Evolutionary conservation across 306 rosid genomes (phyloP), one percentile per base, ranked within the genome.

Genomic region (Parietaria judaica): DNA sequence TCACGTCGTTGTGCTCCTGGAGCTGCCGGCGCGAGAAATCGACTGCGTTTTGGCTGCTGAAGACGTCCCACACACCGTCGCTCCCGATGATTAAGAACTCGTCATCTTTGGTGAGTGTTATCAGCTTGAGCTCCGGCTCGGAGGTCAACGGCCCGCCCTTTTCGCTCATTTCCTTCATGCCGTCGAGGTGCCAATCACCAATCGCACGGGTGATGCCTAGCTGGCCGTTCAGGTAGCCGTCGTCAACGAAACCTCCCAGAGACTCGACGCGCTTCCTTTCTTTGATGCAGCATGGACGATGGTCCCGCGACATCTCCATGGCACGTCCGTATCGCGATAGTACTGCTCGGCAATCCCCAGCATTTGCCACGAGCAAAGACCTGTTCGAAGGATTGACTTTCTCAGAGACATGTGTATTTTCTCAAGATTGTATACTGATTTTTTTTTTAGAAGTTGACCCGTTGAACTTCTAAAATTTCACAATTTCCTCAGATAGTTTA

Each of bases 121-220:
- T 66, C 66, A 80, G 47, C 71, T 62, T 84, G 34, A 94, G 94
- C 78, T 94, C 97, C 3, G 99, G 99, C 75, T 86, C 94, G 17
- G 99, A 94, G 57, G 77, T 88, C 65, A 94, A 75, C 3, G 99
- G 99, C 65, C 98, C 98, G 11, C 78, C 76, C 13, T 70, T 72
- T 69, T 79, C 95, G 17, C 81, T 68, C 64, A 11, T 61, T 47
- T 78, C 90, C 76, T 94, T 94, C 94, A 94, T 72, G 63, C 99
- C 99, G 76, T 88, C 90, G 8, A 94, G 84, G 60, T 94, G 97
- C 99, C 99, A 94, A 58, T 94, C 78, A 4, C 99, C 99, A 62
- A 94, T 58, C 2, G 99, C 99, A 0, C 99, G 94, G 0, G 99
- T 88, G 6, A 94, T 90, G 0, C 86, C 89, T 59, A 94, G 64